phyloP scores from a whole-genome alignment of 2,329 filamentous ascomycete species.

The Hymenoscyphus occultus region DNA sequence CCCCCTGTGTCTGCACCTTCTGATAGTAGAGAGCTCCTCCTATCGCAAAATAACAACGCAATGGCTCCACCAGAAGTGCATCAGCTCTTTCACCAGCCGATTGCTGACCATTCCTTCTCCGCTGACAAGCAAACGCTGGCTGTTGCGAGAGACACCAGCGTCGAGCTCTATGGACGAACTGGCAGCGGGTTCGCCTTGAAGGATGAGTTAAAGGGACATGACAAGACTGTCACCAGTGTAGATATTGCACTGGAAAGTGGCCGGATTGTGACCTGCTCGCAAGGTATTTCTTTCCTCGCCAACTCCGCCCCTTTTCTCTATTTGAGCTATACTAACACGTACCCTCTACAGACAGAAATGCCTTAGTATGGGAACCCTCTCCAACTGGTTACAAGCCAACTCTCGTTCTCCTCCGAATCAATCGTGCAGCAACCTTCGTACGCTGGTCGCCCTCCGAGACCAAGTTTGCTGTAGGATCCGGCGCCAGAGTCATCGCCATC shows the following conservation, averaged over 20 bases:
- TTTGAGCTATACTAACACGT: conserved; percentile 13
- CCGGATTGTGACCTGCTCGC: conserved; percentile 95
- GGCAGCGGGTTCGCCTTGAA: conserved; percentile 77
- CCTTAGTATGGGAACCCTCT: conserved; percentile 96
- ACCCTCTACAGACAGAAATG: conserved; percentile 74
- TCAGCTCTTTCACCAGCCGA: conserved; percentile 94
- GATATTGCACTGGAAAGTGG: conserved; percentile 90
- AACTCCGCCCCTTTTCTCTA: background rate
- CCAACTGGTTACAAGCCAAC: conserved; percentile 93
- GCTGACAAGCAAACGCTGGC: conserved; percentile 84
- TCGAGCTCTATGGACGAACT: conserved; percentile 79
- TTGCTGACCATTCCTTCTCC: conserved; percentile 97
- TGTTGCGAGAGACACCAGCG: conserved; percentile 82
- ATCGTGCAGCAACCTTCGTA: conserved; percentile 92
- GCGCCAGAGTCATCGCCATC: conserved; percentile 89
- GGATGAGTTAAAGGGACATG: conserved; percentile 95
- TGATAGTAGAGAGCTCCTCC: conserved; percentile 99
- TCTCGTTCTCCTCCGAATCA: conserved; percentile 93
- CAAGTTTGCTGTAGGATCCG: conserved; percentile 96
- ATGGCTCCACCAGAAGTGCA: conserved; percentile 91
- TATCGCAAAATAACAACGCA: conserved; percentile 53
- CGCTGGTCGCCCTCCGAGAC: conserved; percentile 95
- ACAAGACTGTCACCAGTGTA: conserved; percentile 94
- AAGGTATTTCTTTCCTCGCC: conserved; percentile 57
- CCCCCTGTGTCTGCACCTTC: conserved; percentile 24